Base-by-base conservation (phyloP, 495 filamentous ascomycete species). In the Schizothecium vesticola region DNA sequence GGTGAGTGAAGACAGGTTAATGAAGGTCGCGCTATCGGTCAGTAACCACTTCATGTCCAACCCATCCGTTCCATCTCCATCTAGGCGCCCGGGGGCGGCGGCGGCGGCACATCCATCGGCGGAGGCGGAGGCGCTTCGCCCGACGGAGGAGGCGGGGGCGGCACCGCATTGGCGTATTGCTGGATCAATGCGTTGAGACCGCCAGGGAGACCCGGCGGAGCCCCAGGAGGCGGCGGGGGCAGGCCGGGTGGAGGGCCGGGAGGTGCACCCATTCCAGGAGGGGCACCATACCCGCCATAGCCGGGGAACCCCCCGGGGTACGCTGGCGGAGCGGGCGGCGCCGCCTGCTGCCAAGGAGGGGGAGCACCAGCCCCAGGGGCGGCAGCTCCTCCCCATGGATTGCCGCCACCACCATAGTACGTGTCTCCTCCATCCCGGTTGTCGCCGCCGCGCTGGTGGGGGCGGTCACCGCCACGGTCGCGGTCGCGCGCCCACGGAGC, bases 51-150 rank as follows among this genome's bases (percentile, higher is more conserved):
- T 58, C 56, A n/a, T 67, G 19, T 51, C 65, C 56, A 63, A 51
- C 58, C 43, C 51, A 64, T 73, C 68, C 62, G 56, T 70, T 10
- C 51, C 19, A 51, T 25, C 21, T 13, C 22, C 56, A 51, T 60
- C 61, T 83, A 87, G 65, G 80, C 80, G 66, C 84, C 84, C 10
- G 86, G 85, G 58, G 90, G 90, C 66, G 91, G 90, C 19, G 91
- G 91, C 23, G 91, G 91, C 43, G 90, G 90, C 74, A 89, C 85
- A 69, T 94, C 91, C 75, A 86, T 88, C 5, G 91, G 91, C 65
- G 90, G 89, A 61, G 89, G 91, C 1, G 91, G 91, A 58, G 91
- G 91, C 36, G 86, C 87, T 64, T 89, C 89, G 72, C 84, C 82
- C 43, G 80, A 77, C 23, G 80, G 77, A 25, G 84, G 83, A 10